Conservation (phyloP, 345 rosid genomes). For the Lumnitzera racemosa region DNA sequence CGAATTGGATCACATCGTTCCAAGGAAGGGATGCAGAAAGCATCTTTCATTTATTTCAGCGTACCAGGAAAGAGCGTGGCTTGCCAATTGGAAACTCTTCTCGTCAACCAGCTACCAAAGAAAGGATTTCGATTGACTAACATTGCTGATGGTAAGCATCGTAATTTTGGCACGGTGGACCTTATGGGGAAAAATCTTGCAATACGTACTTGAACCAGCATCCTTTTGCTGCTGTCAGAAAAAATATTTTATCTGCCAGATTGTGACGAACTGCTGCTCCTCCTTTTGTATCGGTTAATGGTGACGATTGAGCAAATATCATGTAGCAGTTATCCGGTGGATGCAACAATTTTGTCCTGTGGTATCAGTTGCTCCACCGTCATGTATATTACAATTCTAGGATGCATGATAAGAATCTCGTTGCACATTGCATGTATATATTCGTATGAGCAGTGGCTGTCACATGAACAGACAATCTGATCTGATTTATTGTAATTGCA, state of each 20-base stretch:
- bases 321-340: constrained; percentile 10
- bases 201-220: constrained; percentile 9
- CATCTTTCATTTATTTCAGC: constrained; percentile 62
- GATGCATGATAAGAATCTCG: too few species aligned
- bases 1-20: constrained; percentile 59
- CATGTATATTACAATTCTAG: neutral
- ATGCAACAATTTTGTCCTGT: constrained; percentile 41
- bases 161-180: constrained; percentile 64
- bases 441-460: too few species aligned
- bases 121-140: constrained; percentile 63
- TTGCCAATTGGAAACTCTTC: constrained; percentile 88
- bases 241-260: neutral
- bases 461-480: too few species aligned
- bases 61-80: constrained; percentile 93
- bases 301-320: neutral
- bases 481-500: too few species aligned
- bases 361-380: constrained; percentile 34
- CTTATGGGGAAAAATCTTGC: constrained; percentile 25
- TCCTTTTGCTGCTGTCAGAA: neutral
- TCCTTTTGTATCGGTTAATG: neutral
- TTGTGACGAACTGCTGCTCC: too few species aligned
- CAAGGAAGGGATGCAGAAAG: constrained; percentile 59
- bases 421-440: too few species aligned
- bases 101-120: constrained; percentile 68
- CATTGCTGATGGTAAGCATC: constrained; percentile 84